Evolutionary conservation across 176 grass and related monocot species (phyloP), one percentile per base, ranked within the genome.

Genomic region (Oryza meyeriana): DNA sequence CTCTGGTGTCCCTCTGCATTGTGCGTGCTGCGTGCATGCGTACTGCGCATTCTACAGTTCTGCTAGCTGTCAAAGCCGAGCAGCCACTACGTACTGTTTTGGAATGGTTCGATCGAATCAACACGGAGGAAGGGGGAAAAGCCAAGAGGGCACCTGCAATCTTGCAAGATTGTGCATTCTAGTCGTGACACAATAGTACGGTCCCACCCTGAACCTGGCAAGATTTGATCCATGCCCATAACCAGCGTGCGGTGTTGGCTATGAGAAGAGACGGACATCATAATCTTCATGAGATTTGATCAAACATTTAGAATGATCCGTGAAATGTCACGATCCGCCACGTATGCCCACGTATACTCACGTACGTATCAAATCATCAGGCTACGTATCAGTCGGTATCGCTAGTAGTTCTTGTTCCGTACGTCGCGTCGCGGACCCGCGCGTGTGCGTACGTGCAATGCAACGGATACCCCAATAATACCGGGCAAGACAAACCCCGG

Each of bases 401-500:
- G 10, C 22, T 10, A 22, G 7, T 58, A 58, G 22, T 58, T 58
- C 6, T 58, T 24, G 52, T 10, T 58, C 52, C 18, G 45, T 34
- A 35, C 48, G 72, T 34, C 47, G 30, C 47, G 48, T 58, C 52
- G 52, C 52, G 52, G 52, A 16, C 44, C 44, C 13, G 44, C 44
- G 44, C n/a, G n/a, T n/a, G 44, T 16, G 2, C 2, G 71, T 22
- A 7, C 30, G 20, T n/a, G 38, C n/a, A 14, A 22, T 0, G 50
- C 1, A 18, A 33, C 9, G 34, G 3, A n/a, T 5, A 8, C 44
- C 44, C 47, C 50, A 38, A 75, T 75, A 34, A 17, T 38, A 33
- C 74, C 2, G 20, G 6, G 31, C 74, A 39, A 13, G 76, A 79
- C 76, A 79, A 33, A 12, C 66, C 67, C 55, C 52, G 36, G 80